Evolutionary conservation across 176 grass and related monocot species (phyloP).

Genomic region (Cocos nucifera): DNA sequence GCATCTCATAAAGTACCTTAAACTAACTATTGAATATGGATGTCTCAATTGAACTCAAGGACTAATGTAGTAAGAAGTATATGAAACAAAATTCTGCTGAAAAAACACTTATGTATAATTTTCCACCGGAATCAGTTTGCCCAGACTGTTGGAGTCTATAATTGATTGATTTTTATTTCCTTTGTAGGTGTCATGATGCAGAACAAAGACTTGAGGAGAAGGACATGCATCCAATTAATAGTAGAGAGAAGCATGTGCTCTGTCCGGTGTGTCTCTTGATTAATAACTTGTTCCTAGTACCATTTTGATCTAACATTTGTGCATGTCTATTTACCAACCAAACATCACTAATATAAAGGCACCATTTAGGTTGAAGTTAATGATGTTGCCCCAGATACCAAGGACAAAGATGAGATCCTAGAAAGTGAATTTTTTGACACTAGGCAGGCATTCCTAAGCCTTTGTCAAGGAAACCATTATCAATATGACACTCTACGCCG

Average conservation of each 20-base stretch:
- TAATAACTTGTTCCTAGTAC: no score
- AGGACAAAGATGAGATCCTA: conserved; percentile 94
- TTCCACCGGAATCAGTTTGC: no score
- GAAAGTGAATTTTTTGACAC: conserved; percentile 99
- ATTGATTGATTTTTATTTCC: conserved; percentile 2
- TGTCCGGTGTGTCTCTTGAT: conserved; percentile 47
- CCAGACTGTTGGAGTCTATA: neutral
- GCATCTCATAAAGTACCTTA: no score
- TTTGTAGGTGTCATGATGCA: conserved; percentile 62
- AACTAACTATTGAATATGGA: no score
- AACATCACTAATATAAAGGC: no score
- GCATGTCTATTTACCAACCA: no score
- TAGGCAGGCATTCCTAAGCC: conserved; percentile 90
- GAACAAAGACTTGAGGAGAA: conserved; percentile 71
- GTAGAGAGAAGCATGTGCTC: conserved; percentile 70
- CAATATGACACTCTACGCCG: conserved; percentile 98
- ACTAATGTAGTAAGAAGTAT: no score
- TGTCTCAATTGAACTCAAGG: no score
- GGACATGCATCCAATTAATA: conserved; percentile 70
- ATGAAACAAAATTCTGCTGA: no score
- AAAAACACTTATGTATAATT: no score
- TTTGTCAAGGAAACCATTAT: conserved; percentile 99
- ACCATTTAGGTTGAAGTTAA: conserved; percentile 64
- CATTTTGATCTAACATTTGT: neutral
- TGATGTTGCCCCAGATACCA: conserved; percentile 65